phyloP scores from a whole-genome alignment of 202 grass and related monocot species.

The Musa balbisiana region DNA sequence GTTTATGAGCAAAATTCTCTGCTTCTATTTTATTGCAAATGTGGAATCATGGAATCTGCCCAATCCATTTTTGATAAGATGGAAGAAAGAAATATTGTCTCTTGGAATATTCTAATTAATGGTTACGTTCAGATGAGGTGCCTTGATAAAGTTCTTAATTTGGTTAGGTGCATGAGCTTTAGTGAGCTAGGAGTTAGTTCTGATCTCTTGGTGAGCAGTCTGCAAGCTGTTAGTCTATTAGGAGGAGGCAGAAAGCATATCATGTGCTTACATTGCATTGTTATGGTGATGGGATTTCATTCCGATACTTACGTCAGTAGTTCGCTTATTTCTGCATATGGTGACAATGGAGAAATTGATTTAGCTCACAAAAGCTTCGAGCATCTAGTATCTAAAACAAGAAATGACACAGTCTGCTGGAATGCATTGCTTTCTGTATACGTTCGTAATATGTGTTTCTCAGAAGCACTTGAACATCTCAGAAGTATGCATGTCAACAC shows the following conservation, averaged over 20 bases:
- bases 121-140: constrained; percentile 14
- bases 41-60: neutral
- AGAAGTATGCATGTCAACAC: constrained; percentile 1
- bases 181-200: constrained; percentile 8
- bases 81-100: constrained; percentile 17
- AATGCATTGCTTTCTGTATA: constrained; percentile 20
- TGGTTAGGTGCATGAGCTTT: neutral
- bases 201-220: constrained; percentile 15
- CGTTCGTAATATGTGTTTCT: constrained; percentile 6
- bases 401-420: neutral
- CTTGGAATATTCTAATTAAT: constrained; percentile 20
- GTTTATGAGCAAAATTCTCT: constrained; percentile 14
- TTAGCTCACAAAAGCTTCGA: constrained; percentile 10
- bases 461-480: constrained; percentile 7
- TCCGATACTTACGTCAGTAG: constrained; percentile 13
- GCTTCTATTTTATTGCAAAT: constrained; percentile 21
- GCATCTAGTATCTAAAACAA: neutral
- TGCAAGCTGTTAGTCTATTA: constrained; percentile 11
- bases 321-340: constrained; percentile 19
- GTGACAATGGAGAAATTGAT: constrained; percentile 2
- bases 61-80: constrained; percentile 13
- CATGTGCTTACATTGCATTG: constrained; percentile 15
- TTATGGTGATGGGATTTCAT: constrained; percentile 18
- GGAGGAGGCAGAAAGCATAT: neutral
- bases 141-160: constrained; percentile 4